Percentiles rank a stretch among this genome's conserved stretches.
Conservation (phyloP, 352 stramenopile genomes). For the Pythium periplocum region DNA sequence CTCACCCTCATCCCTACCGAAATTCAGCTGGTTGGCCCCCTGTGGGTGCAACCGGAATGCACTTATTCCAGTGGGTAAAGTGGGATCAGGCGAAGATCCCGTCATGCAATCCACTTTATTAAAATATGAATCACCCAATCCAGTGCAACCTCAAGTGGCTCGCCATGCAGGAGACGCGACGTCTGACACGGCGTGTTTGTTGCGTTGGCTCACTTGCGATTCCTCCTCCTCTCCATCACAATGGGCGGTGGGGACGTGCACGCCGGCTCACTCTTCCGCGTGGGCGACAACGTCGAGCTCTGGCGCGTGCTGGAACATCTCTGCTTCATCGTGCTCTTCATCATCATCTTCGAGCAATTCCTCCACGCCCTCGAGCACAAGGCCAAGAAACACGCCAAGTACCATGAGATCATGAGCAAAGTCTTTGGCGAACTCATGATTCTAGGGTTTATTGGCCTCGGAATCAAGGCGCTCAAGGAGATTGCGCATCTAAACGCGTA, state of each 20-base stretch:
- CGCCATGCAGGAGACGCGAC: no score
- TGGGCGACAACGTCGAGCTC: constrained; percentile 49
- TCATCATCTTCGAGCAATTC: constrained; percentile 43
- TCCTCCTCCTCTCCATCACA: background rate
- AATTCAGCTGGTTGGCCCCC: no score
- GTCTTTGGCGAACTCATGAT: constrained; percentile 24
- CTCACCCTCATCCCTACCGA: no score
- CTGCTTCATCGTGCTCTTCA: constrained; percentile 35
- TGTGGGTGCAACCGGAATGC: no score
- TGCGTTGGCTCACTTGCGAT: no score
- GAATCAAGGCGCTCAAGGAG: constrained; percentile 31
- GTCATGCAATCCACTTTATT: no score
- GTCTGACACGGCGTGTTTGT: no score
- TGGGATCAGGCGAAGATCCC: no score
- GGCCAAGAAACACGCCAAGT: constrained; percentile 46
- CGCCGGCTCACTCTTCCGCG: constrained; percentile 37
- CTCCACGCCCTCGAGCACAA: constrained; percentile 49
- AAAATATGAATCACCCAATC: no score
- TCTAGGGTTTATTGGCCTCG: constrained; percentile 24
- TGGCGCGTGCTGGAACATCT: constrained; percentile 47
- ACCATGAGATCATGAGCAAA: constrained; percentile 60
- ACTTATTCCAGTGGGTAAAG: no score
- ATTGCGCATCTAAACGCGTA: constrained; percentile 8
- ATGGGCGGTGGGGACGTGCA: constrained; percentile 15
- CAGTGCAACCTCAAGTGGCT: no score